These are phyloP conservation scores for Cyberlindnera euphorbiiphila DNA, from an alignment of 805 yeast species.

Conservation along the genomic window DNA sequence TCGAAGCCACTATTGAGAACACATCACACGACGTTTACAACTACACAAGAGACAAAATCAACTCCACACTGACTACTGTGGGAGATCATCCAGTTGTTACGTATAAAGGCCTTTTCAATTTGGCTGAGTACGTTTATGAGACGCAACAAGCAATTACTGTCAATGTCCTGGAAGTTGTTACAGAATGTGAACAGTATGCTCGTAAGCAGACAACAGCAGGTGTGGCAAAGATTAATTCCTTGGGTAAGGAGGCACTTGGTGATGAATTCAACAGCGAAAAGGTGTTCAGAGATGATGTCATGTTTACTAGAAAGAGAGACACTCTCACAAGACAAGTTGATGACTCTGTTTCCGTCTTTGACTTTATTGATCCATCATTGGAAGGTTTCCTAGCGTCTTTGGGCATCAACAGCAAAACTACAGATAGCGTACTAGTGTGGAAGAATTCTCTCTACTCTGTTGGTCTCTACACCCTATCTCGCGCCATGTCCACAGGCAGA, in stretches of 20 bases:
- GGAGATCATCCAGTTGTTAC: conserved; percentile 49
- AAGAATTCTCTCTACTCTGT: conserved; percentile 30
- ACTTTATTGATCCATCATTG: conserved; percentile 74
- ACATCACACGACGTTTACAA: conserved; percentile 57
- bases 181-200: conserved; percentile 64
- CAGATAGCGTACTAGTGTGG: conserved; percentile 25
- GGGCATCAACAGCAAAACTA: conserved; percentile 28
- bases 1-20: conserved; percentile 61
- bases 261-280: conserved; percentile 53
- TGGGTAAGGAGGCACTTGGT: conserved; percentile 66
- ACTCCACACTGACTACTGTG: conserved; percentile 44
- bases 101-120: conserved; percentile 59
- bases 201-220: conserved; percentile 52
- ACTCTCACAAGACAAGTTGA: conserved; percentile 52
- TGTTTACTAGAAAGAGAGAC: conserved; percentile 80
- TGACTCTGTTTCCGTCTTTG: conserved; percentile 59
- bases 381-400: conserved; percentile 46
- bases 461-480: conserved; percentile 29
- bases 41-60: conserved; percentile 51
- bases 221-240: conserved; percentile 55
- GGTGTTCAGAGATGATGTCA: conserved; percentile 64
- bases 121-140: conserved; percentile 63
- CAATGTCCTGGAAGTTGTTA: conserved; percentile 61
- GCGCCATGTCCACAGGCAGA: conserved; percentile 34
- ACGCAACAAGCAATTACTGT: conserved; percentile 68